Percentiles rank a stretch among this genome's conserved stretches.
Evolutionary conservation across 768 basidiomycete genomes (phyloP).

Genomic region (Dendrothele bispora): DNA sequence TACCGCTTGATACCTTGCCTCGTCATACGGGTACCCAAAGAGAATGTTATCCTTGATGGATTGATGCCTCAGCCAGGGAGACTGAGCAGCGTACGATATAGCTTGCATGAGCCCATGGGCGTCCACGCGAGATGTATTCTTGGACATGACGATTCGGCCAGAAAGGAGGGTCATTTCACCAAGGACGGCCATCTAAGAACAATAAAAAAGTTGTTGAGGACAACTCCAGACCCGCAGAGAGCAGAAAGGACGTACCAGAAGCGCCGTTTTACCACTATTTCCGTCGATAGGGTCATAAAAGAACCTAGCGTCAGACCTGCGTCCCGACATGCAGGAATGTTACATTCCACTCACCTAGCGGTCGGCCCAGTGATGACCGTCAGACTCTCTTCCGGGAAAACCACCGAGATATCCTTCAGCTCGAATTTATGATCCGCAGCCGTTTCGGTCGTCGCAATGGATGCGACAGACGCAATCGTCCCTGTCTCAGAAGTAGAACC

Average conservation of each 20-base stretch:
- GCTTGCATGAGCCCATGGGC: conserved; percentile 59
- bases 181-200: conserved; percentile 59
- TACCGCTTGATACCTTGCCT: conserved; percentile 72
- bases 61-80: conserved; percentile 68
- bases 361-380: conserved; percentile 78
- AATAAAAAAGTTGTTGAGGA: no score
- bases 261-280: conserved; percentile 77
- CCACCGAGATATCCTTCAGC: conserved; percentile 61
- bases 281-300: no score
- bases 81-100: conserved; percentile 74
- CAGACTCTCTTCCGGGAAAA: conserved; percentile 72
- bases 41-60: conserved; percentile 82
- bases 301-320: no score
- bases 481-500: not conserved
- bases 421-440: conserved; percentile 57
- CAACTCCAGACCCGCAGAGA: not conserved
- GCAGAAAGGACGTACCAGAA: conserved; percentile 54
- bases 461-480: conserved; percentile 10
- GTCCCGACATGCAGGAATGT: no score
- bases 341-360: conserved; percentile 33
- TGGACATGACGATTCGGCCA: conserved; percentile 63
- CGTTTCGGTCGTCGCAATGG: conserved; percentile 19
- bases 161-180: conserved; percentile 65
- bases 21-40: conserved; percentile 72
- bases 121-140: conserved; percentile 60